Base-by-base conservation (phyloP, 495 filamentous ascomycete genomes). In the Aspergillus sclerotioniger region DNA sequence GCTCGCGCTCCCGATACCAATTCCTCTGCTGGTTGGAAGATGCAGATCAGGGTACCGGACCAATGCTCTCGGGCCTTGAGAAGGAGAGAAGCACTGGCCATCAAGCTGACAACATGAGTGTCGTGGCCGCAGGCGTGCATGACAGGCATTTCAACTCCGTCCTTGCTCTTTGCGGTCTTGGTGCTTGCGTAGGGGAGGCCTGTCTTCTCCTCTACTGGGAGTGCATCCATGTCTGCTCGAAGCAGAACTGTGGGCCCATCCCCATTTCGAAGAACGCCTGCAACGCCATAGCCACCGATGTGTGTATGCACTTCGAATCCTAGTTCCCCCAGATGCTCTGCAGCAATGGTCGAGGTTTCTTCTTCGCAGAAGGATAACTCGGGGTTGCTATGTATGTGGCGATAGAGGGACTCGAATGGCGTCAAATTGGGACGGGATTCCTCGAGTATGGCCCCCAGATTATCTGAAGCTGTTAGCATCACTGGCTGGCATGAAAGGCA, bases 111-210 rank as follows among this genome's bases (percentile, higher is more conserved):
- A 10, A 86, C 74, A 62, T 89, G 84, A 60, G 83, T 79, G 59
- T 89, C 86, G 57, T 89, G 85, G 0, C 85, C 85, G 67, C 84
- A 87, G 31, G 86, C 84, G 65, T 88, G 85, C 85, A 87, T 87
- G 1, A 85, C 82, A 0, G 82, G 80, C 44, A 75, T 73, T 45
- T 71, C 67, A 0, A 63, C 53, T 3, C 84, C 84, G 19, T 80
- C 68, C 6, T 58, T 58, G 59, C 80, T 73, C 49, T 75, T 76
- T 6, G 66, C 61, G 57, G 71, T 72, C 7, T 59, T 58, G 16
- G 61, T 71, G 64, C 81, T 85, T 0, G 82, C 79, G 61, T 87
- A 88, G 10, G 71, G 67, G 1, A 87, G 67, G 0, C 75, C 77
- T 0, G 83, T 87, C 39, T 73, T 60, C 59, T 89, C 85, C 61